phyloP scores from a whole-genome alignment of 2,329 filamentous ascomycete genomes.

The Phoma herbarum region DNA sequence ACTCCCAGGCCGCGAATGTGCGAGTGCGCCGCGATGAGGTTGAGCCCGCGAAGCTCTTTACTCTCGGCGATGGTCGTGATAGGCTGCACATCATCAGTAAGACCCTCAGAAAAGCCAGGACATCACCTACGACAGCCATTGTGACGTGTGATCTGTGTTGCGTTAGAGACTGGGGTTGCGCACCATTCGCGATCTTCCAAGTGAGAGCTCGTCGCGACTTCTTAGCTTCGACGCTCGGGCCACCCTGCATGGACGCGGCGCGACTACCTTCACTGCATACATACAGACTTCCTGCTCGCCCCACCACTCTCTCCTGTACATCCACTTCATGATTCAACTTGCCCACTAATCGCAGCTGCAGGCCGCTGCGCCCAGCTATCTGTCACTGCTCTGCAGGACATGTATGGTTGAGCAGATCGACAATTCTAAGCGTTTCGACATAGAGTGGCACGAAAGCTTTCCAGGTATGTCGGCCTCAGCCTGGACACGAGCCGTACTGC shows the following conservation, averaged over 20 bases:
- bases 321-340: background rate
- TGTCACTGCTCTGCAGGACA: constrained; percentile 2
- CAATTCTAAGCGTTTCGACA: background rate
- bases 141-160: constrained; percentile 19
- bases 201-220: constrained; percentile 10
- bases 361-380: background rate
- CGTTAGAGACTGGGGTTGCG: constrained; percentile 10
- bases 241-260: constrained; percentile 3
- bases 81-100: constrained; percentile 39
- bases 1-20: constrained; percentile 97
- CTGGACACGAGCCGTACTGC: background rate
- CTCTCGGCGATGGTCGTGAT: constrained; percentile 90
- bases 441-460: background rate
- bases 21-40: constrained; percentile 97
- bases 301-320: background rate
- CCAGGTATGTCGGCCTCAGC: constrained; percentile 4
- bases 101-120: background rate
- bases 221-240: background rate
- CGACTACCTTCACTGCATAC: constrained; percentile 12
- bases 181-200: constrained; percentile 16
- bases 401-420: background rate
- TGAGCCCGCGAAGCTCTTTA: constrained; percentile 94
- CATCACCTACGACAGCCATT: constrained; percentile 47
- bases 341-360: background rate
- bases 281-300: constrained; percentile 1